These are phyloP conservation scores for Puccinia hordei DNA, from an alignment of 1,284 basidiomycete species.

Conservation along the genomic window DNA sequence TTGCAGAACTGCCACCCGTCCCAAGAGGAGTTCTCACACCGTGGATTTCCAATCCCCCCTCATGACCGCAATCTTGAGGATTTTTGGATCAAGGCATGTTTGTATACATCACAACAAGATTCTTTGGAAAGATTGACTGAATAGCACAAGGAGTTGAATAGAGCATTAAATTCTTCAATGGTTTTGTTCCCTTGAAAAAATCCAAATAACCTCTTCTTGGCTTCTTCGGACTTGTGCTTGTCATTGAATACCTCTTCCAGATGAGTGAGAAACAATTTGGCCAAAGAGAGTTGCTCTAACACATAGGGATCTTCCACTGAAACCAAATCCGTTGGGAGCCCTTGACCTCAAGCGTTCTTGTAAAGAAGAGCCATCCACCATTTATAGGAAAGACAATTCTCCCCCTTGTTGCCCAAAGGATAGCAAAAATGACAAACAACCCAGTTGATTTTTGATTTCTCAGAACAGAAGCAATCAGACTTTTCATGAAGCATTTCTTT, in stretches of 20 bases:
- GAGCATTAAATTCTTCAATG: conserved; percentile 17
- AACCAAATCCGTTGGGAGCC: neutral
- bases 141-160: neutral
- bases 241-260: conserved; percentile 9
- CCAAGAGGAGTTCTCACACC: too few species aligned
- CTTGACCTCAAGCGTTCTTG: conserved; percentile 5
- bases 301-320: conserved; percentile 7
- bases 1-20: too few species aligned
- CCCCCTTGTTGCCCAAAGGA: neutral
- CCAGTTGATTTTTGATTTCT: conserved; percentile 33
- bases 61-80: conserved; percentile 10
- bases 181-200: neutral
- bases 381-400: neutral
- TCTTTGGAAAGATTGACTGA: conserved; percentile 3
- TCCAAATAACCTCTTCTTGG: neutral
- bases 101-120: conserved; percentile 7
- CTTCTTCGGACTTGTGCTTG: neutral
- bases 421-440: neutral
- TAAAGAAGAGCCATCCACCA: conserved; percentile 23
- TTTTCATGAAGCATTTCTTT: neutral
- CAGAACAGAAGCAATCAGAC: neutral
- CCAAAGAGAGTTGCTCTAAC: neutral
- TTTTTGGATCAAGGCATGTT: conserved; percentile 10
- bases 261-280: neutral
- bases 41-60: neutral